Percentiles rank a stretch among this genome's conserved stretches.
Evolutionary conservation across 192 early-diverging fungal species (phyloP).

Genomic region (Backusella liffmaniae): DNA sequence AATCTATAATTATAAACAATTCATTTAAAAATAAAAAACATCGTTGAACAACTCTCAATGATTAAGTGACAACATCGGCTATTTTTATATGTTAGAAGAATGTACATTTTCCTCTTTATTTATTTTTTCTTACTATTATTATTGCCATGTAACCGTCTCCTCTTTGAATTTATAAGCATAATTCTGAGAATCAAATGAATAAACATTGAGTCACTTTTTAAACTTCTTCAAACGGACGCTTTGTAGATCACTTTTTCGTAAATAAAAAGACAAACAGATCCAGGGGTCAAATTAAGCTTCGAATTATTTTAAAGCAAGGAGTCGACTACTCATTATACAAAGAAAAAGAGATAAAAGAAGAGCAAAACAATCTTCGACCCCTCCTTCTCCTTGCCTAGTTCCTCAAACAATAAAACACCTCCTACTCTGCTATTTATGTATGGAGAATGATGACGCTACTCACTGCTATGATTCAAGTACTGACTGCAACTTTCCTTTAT

Average conservation of each 20-base stretch:
- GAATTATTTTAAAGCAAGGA: neutral
- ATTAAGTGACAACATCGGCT: neutral
- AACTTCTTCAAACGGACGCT: neutral
- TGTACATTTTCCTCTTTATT: neutral
- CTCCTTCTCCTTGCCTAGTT: neutral
- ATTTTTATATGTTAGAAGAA: neutral
- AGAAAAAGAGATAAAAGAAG: neutral
- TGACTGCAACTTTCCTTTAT: conserved; percentile 2
- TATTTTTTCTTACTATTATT: neutral
- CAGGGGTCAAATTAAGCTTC: conserved; percentile 1
- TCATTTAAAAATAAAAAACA: neutral
- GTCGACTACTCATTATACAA: neutral
- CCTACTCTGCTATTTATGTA: neutral
- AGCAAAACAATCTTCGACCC: neutral
- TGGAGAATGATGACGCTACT: conserved; percentile 10
- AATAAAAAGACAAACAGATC: neutral
- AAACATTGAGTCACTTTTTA: neutral
- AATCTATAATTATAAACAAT: neutral
- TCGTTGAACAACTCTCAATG: neutral
- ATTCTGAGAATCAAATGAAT: neutral
- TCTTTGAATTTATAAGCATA: neutral
- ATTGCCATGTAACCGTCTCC: neutral
- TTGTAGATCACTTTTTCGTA: neutral
- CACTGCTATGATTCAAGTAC: neutral
- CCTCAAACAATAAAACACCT: conserved; percentile 5